Conservation (phyloP, 2,329 filamentous ascomycete genomes). For the Curvularia eragrostidis region DNA sequence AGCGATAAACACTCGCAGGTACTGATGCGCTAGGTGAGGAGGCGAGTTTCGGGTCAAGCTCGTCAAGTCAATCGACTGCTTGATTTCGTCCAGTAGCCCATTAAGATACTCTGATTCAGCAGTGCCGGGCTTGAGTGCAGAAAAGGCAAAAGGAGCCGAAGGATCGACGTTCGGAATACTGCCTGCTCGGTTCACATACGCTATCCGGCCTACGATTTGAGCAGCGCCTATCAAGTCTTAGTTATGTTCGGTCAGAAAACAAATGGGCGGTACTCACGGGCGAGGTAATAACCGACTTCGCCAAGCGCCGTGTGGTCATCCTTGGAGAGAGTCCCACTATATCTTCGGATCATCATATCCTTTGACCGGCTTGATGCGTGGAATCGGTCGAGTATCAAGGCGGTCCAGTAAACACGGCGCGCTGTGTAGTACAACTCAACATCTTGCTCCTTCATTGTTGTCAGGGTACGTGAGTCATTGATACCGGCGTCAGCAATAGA, state of each 20-base stretch:
- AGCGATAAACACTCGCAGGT: slow-evolving; percentile 44
- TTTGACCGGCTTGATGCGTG: slow-evolving; percentile 45
- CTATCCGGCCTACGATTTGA: slow-evolving; percentile 42
- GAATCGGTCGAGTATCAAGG: slow-evolving; percentile 49
- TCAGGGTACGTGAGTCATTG: slow-evolving; percentile 39
- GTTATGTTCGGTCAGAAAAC: background rate
- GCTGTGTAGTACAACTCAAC: slow-evolving; percentile 38
- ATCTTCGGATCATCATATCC: slow-evolving; percentile 42
- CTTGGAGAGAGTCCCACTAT: slow-evolving; percentile 40
- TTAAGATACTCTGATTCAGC: slow-evolving; percentile 40
- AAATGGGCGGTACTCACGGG: slow-evolving; percentile 36
- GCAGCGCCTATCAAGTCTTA: slow-evolving; percentile 34
- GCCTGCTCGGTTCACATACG: slow-evolving; percentile 37
- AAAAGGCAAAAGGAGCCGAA: slow-evolving; percentile 38
- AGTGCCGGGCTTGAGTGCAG: slow-evolving; percentile 32
- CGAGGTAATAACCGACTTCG: slow-evolving; percentile 45
- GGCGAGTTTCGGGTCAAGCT: slow-evolving; percentile 38
- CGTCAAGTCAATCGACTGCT: slow-evolving; percentile 43
- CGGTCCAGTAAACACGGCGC: slow-evolving; percentile 47
- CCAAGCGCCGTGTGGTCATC: slow-evolving; percentile 43
- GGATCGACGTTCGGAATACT: slow-evolving; percentile 42
- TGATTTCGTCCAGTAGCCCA: slow-evolving; percentile 39
- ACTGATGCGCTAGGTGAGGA: slow-evolving; percentile 47
- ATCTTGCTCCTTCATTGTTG: slow-evolving; percentile 39
- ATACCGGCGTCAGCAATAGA: slow-evolving; percentile 41